Percentiles rank a stretch among this genome's conserved stretches.
These are phyloP conservation scores for Posidonia australis DNA, from an alignment of 106 monocot species.

Conservation along the genomic window DNA sequence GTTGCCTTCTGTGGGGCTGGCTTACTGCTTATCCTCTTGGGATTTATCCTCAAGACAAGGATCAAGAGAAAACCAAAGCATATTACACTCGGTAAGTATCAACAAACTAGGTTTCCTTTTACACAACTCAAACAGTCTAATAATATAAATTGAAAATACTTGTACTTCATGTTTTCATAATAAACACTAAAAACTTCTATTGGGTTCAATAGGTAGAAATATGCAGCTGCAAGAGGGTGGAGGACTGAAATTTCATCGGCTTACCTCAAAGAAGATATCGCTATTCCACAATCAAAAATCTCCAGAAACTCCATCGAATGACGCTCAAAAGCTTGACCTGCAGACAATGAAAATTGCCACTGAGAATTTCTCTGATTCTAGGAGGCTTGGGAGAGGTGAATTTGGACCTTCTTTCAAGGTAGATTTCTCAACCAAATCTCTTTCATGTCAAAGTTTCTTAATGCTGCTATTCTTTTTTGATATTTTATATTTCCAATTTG, in stretches of 20 bases:
- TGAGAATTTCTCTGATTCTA: conserved; percentile 9
- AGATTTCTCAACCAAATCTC: not conserved
- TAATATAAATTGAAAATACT: not conserved
- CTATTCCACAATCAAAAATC: not conserved
- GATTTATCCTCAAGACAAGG: not conserved
- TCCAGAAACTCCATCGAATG: not conserved
- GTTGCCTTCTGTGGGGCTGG: not conserved
- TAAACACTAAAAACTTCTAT: not conserved
- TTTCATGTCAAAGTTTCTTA: too few species aligned
- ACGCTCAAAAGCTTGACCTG: conserved; percentile 4
- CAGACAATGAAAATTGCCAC: conserved; percentile 9
- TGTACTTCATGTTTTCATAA: too few species aligned
- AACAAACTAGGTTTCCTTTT: too few species aligned
- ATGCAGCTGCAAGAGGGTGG: not conserved
- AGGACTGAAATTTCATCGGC: conserved; percentile 8
- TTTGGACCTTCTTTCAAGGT: conserved; percentile 10
- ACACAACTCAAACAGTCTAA: too few species aligned
- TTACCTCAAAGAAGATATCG: not conserved
- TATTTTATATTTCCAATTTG: not conserved
- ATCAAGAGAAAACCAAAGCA: conserved; percentile 7
- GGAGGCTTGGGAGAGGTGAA: conserved; percentile 6
- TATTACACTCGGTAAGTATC: conserved; percentile 2
- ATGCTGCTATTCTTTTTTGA: not conserved
- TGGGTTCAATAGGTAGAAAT: not conserved
- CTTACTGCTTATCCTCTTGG: not conserved